Percentiles rank a stretch among this genome's conserved stretches.
Conservation (phyloP, 176 grass and related monocot species). For the Eragrostis curvula region DNA sequence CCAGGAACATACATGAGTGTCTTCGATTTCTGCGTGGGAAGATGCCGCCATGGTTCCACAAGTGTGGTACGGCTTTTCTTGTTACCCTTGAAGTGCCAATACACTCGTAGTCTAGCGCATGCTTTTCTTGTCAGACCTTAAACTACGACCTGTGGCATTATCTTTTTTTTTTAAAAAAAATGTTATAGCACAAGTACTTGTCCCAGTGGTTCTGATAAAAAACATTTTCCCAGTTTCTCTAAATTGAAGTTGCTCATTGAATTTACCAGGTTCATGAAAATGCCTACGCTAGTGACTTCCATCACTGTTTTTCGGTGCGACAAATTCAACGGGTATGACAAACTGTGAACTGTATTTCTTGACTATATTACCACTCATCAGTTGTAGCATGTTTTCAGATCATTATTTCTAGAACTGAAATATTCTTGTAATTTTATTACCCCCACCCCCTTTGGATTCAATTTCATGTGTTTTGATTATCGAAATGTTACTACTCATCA, state of each 20-base stretch:
- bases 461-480: neutral
- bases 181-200: slow-evolving; percentile 20
- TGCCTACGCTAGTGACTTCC: slow-evolving; percentile 89
- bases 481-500: too few relatives aligned
- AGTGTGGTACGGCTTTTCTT: slow-evolving; percentile 67
- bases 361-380: slow-evolving; percentile 13
- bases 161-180: neutral
- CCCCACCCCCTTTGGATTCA: neutral
- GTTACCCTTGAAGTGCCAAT: neutral
- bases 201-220: slow-evolving; percentile 10
- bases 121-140: slow-evolving; percentile 14
- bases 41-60: slow-evolving; percentile 90
- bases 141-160: neutral
- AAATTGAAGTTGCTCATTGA: slow-evolving; percentile 29
- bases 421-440: neutral
- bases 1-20: slow-evolving; percentile 67
- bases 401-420: neutral
- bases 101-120: neutral
- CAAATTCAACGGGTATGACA: slow-evolving; percentile 70
- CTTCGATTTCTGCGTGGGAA: slow-evolving; percentile 91
- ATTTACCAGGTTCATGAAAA: slow-evolving; percentile 90
- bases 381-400: slow-evolving; percentile 7
- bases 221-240: neutral
- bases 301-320: slow-evolving; percentile 79
- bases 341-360: slow-evolving; percentile 18